Conservation (phyloP, 805 yeast genomes). For the Myxozyma mucilagina region DNA sequence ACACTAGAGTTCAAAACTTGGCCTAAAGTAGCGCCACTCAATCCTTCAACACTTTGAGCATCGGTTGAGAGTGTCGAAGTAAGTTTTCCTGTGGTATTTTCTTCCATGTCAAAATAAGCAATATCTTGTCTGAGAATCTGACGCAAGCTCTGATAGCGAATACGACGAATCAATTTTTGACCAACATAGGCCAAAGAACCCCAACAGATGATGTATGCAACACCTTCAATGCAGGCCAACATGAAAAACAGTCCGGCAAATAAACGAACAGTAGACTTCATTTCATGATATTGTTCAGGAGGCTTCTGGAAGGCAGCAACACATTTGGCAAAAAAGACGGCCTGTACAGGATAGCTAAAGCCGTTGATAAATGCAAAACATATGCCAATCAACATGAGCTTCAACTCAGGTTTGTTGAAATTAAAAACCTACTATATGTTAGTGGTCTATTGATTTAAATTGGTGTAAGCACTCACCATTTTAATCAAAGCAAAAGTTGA, state of each 20-base stretch:
- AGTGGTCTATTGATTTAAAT: not conserved
- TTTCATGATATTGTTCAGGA: slow-evolving; percentile 36
- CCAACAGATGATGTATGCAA: slow-evolving; percentile 47
- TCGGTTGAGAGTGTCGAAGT: slow-evolving; percentile 35
- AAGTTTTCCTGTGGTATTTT: slow-evolving; percentile 36
- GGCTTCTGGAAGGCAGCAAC: slow-evolving; percentile 33
- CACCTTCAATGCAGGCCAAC: slow-evolving; percentile 41
- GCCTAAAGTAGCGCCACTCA: slow-evolving; percentile 38
- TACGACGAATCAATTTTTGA: slow-evolving; percentile 32
- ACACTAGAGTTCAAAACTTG: slow-evolving; percentile 39
- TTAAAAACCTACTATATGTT: not conserved
- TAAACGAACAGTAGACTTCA: slow-evolving; percentile 42
- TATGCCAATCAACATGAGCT: slow-evolving; percentile 4
- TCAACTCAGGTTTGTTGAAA: slow-evolving; percentile 14
- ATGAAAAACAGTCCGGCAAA: slow-evolving; percentile 44
- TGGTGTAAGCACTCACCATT: not conserved
- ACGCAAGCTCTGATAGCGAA: slow-evolving; percentile 33
- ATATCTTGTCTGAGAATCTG: slow-evolving; percentile 37
- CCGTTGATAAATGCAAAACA: slow-evolving; percentile 24
- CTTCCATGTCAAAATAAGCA: slow-evolving; percentile 35
- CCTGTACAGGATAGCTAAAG: slow-evolving; percentile 12
- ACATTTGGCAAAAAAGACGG: slow-evolving; percentile 24
- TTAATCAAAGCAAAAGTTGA: not conserved
- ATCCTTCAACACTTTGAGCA: slow-evolving; percentile 37
- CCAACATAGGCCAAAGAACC: slow-evolving; percentile 36